Base-by-base conservation (phyloP, 345 rosid species). In the Murraya koenigii region DNA sequence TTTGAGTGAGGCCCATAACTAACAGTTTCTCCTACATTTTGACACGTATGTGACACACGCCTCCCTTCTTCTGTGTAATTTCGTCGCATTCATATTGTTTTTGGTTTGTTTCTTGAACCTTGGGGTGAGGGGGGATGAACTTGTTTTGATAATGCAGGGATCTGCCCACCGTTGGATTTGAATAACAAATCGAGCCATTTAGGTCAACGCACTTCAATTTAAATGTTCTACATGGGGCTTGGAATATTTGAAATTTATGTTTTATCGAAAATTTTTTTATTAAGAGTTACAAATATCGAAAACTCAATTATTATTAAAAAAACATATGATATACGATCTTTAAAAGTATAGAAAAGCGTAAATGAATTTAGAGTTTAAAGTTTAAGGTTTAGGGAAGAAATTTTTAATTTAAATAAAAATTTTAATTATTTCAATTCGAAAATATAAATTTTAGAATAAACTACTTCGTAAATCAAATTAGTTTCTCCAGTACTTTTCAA, bases 1-100 rank as follows among this genome's bases (percentile, higher is more conserved):
- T 3, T 28, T 14, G 13, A 23, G 71, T 67, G 78, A 75, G 20
- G 41, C 81, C 75, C 78, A 23, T 14, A 11, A 2, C 36, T 23
- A 17, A 0, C 56, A 5, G 8, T 5, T 15, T 17, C 17, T 33
- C 33, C 36, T 33, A 17, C 22, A 39, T 60, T 49, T 72, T 30
- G 84, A 81, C 84, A 81, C 84, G 84, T 81, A 23, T 38, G 55
- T 54, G 81, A 65, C 84, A 78, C 75, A 69, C 77, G 84, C 72
- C 78, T 5, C 39, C 17, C 4, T 1, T 5, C 56, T 74, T 74
- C 75, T 61, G 80, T 72, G 54, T 19, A n/a, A 54, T 58, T 56
- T 72, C 33, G 59, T 14, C 25, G 0, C 49, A 44, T 44, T 11
- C 17, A 13, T 3, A 44, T 3, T 0, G 49, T 1, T 38, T 39